Evolutionary conservation across 768 basidiomycete genomes (phyloP).

Genomic region (Tulasnella sp.): DNA sequence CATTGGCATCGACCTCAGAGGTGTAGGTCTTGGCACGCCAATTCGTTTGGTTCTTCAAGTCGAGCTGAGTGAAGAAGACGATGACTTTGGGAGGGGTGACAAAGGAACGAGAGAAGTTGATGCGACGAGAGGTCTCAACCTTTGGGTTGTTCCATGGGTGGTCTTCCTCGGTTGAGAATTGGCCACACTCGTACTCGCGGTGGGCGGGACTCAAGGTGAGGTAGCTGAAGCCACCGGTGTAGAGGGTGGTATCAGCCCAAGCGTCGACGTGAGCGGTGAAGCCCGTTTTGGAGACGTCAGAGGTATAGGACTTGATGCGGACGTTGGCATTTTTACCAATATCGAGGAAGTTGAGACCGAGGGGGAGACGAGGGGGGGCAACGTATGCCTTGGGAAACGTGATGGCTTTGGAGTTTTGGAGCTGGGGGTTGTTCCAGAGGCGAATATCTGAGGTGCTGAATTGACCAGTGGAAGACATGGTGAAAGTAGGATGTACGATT

Average conservation of each 20-base stretch:
- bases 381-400: not conserved
- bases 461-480: not conserved
- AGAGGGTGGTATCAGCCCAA: not conserved
- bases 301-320: not conserved
- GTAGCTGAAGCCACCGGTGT: not conserved
- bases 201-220: not conserved
- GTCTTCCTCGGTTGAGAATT: conserved; percentile 4
- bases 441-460: not conserved
- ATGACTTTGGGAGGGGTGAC: conserved; percentile 12
- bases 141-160: conserved; percentile 3
- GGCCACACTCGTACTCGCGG: not conserved
- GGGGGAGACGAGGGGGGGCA: not conserved
- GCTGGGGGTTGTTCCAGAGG: not conserved
- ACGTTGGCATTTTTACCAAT: not conserved
- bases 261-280: not conserved
- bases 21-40: not conserved
- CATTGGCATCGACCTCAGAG: conserved; percentile 7
- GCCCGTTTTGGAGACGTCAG: not conserved
- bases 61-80: not conserved
- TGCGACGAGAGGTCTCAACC: conserved; percentile 2
- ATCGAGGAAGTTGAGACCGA: not conserved
- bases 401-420: not conserved
- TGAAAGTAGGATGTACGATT: too few species aligned
- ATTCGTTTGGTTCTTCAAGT: not conserved
- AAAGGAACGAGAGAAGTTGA: conserved; percentile 8